These are phyloP conservation scores for Candida ponderosae DNA, from an alignment of 805 yeast genomes.

Conservation along the genomic window DNA sequence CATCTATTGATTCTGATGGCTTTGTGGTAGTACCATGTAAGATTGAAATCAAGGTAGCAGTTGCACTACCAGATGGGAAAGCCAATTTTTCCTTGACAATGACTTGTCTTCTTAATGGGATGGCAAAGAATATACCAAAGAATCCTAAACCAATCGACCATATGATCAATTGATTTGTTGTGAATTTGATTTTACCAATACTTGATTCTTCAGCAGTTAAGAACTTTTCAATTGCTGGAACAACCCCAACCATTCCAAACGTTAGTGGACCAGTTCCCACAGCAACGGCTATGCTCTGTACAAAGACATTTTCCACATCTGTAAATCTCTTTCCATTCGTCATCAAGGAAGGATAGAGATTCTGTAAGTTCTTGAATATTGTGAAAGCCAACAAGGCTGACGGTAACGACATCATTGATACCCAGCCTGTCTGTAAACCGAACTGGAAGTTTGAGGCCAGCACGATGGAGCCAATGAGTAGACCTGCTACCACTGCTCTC, in stretches of 20 bases:
- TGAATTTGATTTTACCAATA: constrained; percentile 28
- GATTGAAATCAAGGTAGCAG: constrained; percentile 87
- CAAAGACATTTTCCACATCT: constrained; percentile 91
- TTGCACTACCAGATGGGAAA: constrained; percentile 94
- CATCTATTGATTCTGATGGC: constrained; percentile 3
- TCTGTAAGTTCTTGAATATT: constrained; percentile 53
- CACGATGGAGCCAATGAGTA: constrained; percentile 80
- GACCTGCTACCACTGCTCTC: constrained; percentile 68
- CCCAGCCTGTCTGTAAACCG: constrained; percentile 98
- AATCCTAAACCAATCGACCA: constrained; percentile 89
- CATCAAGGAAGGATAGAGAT: constrained; percentile 12
- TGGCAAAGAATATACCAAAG: constrained; percentile 93
- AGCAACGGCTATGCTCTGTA: constrained; percentile 91
- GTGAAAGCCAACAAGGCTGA: constrained; percentile 86
- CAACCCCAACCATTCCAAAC: constrained; percentile 89
- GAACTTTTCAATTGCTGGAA: constrained; percentile 92
- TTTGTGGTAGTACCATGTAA: constrained; percentile 60
- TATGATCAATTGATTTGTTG: constrained; percentile 47
- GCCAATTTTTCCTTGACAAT: constrained; percentile 81
- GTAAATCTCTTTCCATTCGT: constrained; percentile 42
- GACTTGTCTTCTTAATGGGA: constrained; percentile 80
- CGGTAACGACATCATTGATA: constrained; percentile 97
- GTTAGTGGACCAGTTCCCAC: constrained; percentile 97
- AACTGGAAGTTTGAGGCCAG: constrained; percentile 89
- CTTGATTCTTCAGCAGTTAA: constrained; percentile 76